A percentile compares a stretch with the other conserved stretches of the same genome.
Evolutionary conservation across 2,329 filamentous ascomycete species (phyloP).

Genomic region (Stemphylium lycopersici): DNA sequence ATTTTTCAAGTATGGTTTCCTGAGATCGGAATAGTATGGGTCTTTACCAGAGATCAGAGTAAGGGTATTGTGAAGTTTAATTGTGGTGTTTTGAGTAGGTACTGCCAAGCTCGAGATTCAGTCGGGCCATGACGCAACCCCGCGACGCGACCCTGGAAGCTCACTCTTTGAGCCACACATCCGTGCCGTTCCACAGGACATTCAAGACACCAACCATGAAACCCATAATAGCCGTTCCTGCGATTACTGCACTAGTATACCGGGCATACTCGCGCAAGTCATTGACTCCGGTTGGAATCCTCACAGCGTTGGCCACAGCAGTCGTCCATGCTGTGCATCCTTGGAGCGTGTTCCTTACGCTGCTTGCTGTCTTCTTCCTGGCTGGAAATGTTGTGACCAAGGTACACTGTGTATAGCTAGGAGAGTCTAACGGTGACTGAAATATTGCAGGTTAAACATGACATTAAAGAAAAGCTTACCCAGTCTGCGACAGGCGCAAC

Average conservation of each 20-base stretch:
- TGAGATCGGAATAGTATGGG: not conserved
- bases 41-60: no score
- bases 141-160: not conserved
- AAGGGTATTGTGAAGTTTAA: not conserved
- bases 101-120: not conserved
- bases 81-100: not conserved
- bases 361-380: constrained; percentile 85
- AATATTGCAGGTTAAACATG: constrained; percentile 74
- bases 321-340: constrained; percentile 86
- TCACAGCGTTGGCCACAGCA: constrained; percentile 75
- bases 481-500: constrained; percentile 73
- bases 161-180: constrained; percentile 14
- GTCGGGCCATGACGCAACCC: constrained; percentile 16
- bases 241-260: constrained; percentile 47
- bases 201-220: constrained; percentile 32
- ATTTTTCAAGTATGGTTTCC: no score
- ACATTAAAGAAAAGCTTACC: constrained; percentile 82
- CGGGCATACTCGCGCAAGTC: constrained; percentile 58
- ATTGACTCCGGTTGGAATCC: constrained; percentile 77
- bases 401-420: constrained; percentile 51
- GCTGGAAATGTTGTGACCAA: constrained; percentile 84
- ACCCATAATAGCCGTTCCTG: constrained; percentile 38
- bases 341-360: constrained; percentile 87
- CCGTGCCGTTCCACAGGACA: constrained; percentile 14
- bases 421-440: not conserved